Base-by-base conservation (phyloP, 2,329 filamentous ascomycete genomes). In the Beauveria scarabaeidicola region DNA sequence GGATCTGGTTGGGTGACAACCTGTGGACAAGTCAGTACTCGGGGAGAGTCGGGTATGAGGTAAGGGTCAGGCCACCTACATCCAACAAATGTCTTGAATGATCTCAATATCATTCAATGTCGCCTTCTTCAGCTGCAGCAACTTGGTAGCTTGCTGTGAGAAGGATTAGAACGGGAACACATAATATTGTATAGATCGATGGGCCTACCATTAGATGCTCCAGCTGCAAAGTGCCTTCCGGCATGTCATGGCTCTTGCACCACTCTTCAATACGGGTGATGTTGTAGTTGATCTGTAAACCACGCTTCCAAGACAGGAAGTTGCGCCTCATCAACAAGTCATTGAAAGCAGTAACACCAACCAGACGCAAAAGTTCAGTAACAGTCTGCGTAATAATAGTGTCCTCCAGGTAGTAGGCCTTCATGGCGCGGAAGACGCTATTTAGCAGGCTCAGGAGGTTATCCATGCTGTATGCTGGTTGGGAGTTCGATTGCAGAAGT, bases 241-340 rank as follows among this genome's bases (percentile, higher is more conserved):
- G 94, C 93, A 99, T 97, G 68, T 97, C 94, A 73, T 99, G 95
- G 70, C 92, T 96, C 85, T 99, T 99, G 78, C 94, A 99, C 94
- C 94, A 99, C 76, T 99, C 94, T 74, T 99, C 94, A 64, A 99
- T 99, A 61, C 94, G 86, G 25, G 94, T 99, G 73, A 99, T 99
- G 78, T 99, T 99, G 81, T 99, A 99, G 78, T 99, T 99, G 78
- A 99, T 99, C 75, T 99, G 94, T 58, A 99, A 84, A 67, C 94
- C 94, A 74, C 94, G 91, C 81, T 99, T 99, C 94, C 94, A 99
- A 0, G 92, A 97, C 61, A 99, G 83, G 83, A 99, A 99, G 75
- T 97, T 97, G 67, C 94, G 85, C 68, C 94, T 86, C 92, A 99
- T 97, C 66, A 99, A 83, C 63, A 99, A 79, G 72, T 99, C 94